Evolutionary conservation across 805 yeast species (phyloP).

Genomic region (Schwanniomyces polymorphus): DNA sequence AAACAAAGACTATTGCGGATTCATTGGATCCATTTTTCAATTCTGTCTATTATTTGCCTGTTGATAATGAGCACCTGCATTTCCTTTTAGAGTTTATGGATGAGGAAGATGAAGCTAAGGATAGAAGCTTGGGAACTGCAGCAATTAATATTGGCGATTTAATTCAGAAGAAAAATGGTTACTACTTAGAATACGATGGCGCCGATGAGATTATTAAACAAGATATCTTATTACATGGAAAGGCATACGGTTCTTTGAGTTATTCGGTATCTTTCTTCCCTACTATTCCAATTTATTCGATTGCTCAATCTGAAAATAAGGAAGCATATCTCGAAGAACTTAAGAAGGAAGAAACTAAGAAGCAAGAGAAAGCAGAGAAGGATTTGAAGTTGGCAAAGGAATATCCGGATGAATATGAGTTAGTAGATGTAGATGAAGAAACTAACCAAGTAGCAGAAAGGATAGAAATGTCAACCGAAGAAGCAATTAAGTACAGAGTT

Average conservation of each 20-base stretch:
- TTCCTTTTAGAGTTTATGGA: slow-evolving; percentile 62
- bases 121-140: slow-evolving; percentile 62
- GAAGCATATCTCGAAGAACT: slow-evolving; percentile 41
- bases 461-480: slow-evolving; percentile 48
- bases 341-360: slow-evolving; percentile 31
- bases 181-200: slow-evolving; percentile 52
- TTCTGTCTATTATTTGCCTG: slow-evolving; percentile 59
- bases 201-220: slow-evolving; percentile 45
- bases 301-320: slow-evolving; percentile 51
- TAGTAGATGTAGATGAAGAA: slow-evolving; percentile 50
- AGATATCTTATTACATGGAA: slow-evolving; percentile 39
- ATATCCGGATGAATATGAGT: slow-evolving; percentile 63
- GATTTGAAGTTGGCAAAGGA: slow-evolving; percentile 53
- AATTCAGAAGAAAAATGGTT: slow-evolving; percentile 47
- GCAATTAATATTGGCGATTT: slow-evolving; percentile 51
- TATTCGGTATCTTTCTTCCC: slow-evolving; percentile 69
- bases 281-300: slow-evolving; percentile 59
- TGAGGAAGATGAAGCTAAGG: slow-evolving; percentile 62
- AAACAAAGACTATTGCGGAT: slow-evolving; percentile 54
- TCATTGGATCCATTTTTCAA: slow-evolving; percentile 60
- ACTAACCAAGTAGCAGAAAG: slow-evolving; percentile 34
- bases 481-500: slow-evolving; percentile 54
- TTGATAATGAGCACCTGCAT: slow-evolving; percentile 59
- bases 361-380: slow-evolving; percentile 47
- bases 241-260: slow-evolving; percentile 46